Base-by-base conservation (phyloP, 805 yeast genomes). In the Tetrapisispora pingtungensis region DNA sequence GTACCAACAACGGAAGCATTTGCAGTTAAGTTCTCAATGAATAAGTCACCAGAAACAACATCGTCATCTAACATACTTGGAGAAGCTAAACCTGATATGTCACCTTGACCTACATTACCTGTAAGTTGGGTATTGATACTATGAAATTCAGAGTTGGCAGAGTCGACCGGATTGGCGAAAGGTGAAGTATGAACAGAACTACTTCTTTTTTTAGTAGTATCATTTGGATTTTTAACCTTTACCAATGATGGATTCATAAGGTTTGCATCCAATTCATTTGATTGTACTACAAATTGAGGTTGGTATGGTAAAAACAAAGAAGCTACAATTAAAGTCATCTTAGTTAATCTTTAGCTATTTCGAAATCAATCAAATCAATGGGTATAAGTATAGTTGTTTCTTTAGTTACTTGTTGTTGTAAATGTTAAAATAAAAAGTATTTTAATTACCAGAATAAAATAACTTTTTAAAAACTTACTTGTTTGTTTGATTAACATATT, bases 221-320 rank as follows among this genome's bases (percentile, higher is more conserved):
- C 59, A 18, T 40, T 42, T 5, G 49, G 43, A 31, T 41, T 39
- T 22, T 47, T 45, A 7, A 57, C 49, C 34, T 56, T 51, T 13
- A 57, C 61, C 36, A 57, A 43, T 28, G 50, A 50, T 1, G 60
- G 51, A 37, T 59, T 59, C 2, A 57, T 56, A 33, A 64, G 50
- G 18, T 57, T 61, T 15, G 62, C 67, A 38, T 37, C 61, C 7
- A 51, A 52, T 7, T 50, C 47, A 15, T 54, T 46, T 7, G 60
- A 60, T 15, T 62, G 54, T 33, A 67, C 51, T 49, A 67, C 67
- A 51, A 69, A 68, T 50, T 81, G 84, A n/a, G 82, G 87, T 3
- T 87, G 80, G 55, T 78, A 78, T 2, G 93, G 93, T 39, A 83
- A 67, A 53, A 82, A 81, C 77, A 83, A 66, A 14, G 90, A 79